Percentiles rank a stretch among this genome's conserved stretches.
These are phyloP conservation scores for Psilocybe sp. DNA, from an alignment of 768 basidiomycete genomes.

Conservation along the genomic window DNA sequence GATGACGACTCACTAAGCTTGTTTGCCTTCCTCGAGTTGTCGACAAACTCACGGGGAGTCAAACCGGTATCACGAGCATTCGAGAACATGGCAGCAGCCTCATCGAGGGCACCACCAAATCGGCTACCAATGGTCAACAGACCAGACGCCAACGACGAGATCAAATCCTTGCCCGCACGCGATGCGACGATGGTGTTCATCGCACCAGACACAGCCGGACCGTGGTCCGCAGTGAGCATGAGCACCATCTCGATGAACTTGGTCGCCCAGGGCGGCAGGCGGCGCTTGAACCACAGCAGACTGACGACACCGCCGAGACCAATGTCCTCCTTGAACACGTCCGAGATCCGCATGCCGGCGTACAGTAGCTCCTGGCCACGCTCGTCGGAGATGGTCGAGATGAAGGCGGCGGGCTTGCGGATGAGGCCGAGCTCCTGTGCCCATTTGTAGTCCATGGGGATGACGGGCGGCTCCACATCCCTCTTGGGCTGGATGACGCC, in stretches of 20 bases:
- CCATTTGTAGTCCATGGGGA: slow-evolving; percentile 99
- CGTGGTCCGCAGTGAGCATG: slow-evolving; percentile 98
- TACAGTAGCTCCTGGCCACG: slow-evolving; percentile 98
- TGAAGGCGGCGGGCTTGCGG: slow-evolving; percentile 97
- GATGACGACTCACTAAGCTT: slow-evolving; percentile 69
- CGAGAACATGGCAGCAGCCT: slow-evolving; percentile 96
- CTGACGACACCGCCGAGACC: slow-evolving; percentile 96
- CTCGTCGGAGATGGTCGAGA: slow-evolving; percentile 99
- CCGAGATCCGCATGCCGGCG: slow-evolving; percentile 98
- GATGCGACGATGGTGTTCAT: slow-evolving; percentile 99
- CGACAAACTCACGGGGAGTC: slow-evolving; percentile 98
- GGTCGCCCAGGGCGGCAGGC: slow-evolving; percentile 86
- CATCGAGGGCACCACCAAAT: slow-evolving; percentile 98
- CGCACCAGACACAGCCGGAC: slow-evolving; percentile 94
- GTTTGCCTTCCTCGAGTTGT: slow-evolving; percentile 88
- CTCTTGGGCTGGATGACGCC: slow-evolving; percentile 67
- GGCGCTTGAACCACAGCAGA: slow-evolving; percentile 97
- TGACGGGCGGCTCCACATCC: slow-evolving; percentile 89
- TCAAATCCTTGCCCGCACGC: slow-evolving; percentile 98
- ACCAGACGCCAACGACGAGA: slow-evolving; percentile 94
- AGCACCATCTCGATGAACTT: slow-evolving; percentile 99
- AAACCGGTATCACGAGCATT: slow-evolving; percentile 86
- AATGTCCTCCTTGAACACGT: slow-evolving; percentile 97
- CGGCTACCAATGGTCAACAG: slow-evolving; percentile 96
- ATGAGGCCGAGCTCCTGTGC: slow-evolving; percentile 97